Evolutionary conservation across 148 eudicot genomes (phyloP).

Genomic region (Dianthus caryophyllus): DNA sequence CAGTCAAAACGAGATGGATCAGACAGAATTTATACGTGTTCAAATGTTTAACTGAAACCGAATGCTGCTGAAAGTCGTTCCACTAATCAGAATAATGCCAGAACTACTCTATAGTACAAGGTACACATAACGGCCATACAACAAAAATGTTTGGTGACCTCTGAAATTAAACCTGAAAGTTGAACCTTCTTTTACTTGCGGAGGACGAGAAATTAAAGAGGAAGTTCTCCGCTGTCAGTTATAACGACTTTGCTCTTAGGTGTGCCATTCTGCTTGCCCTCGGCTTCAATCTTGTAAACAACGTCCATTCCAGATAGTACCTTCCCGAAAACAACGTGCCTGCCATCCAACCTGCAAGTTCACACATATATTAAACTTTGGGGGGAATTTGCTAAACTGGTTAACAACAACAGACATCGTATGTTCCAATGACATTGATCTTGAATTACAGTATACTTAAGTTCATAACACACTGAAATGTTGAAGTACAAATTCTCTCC

Average conservation of each 20-base stretch:
- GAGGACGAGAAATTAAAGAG: conserved; percentile 37
- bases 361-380: neutral
- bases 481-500: no score
- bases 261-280: conserved; percentile 80
- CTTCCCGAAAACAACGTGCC: conserved; percentile 92
- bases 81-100: no score
- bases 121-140: neutral
- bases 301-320: conserved; percentile 99
- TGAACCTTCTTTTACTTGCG: neutral
- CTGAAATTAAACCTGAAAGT: neutral
- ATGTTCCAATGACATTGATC: neutral
- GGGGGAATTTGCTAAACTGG: neutral
- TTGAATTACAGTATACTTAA: neutral
- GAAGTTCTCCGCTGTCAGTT: conserved; percentile 93
- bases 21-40: no score
- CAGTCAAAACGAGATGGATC: neutral
- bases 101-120: neutral
- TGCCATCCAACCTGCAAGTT: conserved; percentile 84
- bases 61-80: no score
- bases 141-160: neutral
- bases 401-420: neutral
- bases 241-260: conserved; percentile 84
- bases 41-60: no score
- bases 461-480: neutral
- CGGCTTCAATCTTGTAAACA: conserved; percentile 95